Evolutionary conservation across 1,284 basidiomycete species (phyloP).

Genomic region (Puccinia brachypodii): DNA sequence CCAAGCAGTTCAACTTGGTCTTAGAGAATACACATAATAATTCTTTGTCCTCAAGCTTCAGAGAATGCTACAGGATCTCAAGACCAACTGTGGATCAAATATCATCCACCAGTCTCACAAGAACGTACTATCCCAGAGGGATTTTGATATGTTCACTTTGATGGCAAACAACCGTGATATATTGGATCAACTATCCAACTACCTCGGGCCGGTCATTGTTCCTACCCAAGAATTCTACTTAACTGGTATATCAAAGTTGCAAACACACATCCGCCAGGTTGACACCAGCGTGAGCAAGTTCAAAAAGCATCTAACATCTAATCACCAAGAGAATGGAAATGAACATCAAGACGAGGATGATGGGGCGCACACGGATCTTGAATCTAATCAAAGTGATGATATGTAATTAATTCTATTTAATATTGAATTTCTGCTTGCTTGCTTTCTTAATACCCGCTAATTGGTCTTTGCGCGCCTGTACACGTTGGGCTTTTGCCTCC

Average conservation of each 20-base stretch:
- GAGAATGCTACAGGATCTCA: not conserved
- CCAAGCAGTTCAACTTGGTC: too few relatives aligned
- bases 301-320: not conserved
- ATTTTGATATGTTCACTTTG: not conserved
- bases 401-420: too few relatives aligned
- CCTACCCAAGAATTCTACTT: not conserved
- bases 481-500: not conserved
- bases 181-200: not conserved
- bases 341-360: not conserved
- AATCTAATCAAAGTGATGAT: not conserved
- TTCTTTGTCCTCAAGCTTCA: not conserved
- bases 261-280: not conserved
- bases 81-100: not conserved
- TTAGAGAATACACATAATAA: not conserved
- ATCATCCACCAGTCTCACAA: not conserved
- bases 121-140: not conserved
- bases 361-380: not conserved
- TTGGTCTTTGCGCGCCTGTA: not conserved
- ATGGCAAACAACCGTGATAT: not conserved
- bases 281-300: not conserved
- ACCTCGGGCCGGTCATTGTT: not conserved
- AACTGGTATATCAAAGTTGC: not conserved
- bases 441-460: too few relatives aligned
- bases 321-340: not conserved
- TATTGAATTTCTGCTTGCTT: too few relatives aligned